These are phyloP conservation scores for Lindgomyces ingoldianus DNA, from an alignment of 495 filamentous ascomycete genomes.

Conservation along the genomic window DNA sequence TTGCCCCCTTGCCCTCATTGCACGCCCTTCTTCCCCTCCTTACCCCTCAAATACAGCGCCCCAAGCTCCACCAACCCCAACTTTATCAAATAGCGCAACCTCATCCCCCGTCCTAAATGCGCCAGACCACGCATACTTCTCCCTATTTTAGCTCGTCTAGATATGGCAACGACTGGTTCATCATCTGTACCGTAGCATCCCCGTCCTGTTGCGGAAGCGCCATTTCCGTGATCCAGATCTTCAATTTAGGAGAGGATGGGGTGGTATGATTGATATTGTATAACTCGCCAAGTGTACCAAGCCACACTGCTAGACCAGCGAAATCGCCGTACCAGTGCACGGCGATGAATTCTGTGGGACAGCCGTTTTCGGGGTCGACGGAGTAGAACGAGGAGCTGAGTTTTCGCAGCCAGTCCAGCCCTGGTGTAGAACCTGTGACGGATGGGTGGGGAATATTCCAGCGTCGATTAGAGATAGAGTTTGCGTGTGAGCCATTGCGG, in stretches of 20 bases:
- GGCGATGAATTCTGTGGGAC: constrained; percentile 33
- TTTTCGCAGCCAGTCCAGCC: constrained; percentile 22
- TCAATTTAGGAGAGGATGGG: too few relatives aligned
- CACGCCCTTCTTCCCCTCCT: constrained; percentile 20
- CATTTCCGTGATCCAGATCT: constrained; percentile 33
- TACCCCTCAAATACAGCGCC: constrained; percentile 27
- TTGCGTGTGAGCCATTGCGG: neutral
- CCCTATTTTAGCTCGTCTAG: constrained; percentile 29
- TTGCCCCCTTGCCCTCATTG: too few relatives aligned
- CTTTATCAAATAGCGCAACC: constrained; percentile 26
- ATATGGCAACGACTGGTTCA: constrained; percentile 29
- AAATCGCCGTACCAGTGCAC: constrained; percentile 33
- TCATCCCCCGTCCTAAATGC: constrained; percentile 29
- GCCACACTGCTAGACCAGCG: constrained; percentile 25
- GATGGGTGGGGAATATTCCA: constrained; percentile 26
- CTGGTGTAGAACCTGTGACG: constrained; percentile 16
- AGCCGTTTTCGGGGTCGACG: constrained; percentile 26
- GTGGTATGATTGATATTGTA: too few relatives aligned
- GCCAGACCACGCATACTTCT: constrained; percentile 33
- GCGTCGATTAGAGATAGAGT: too few relatives aligned
- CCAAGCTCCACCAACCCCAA: constrained; percentile 27
- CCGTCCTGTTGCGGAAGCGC: constrained; percentile 24
- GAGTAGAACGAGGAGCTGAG: constrained; percentile 24
- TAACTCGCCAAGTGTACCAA: constrained; percentile 16
- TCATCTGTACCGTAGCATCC: constrained; percentile 18